Base-by-base conservation (phyloP, 495 filamentous ascomycete genomes). In the Acidiella bohemica region DNA sequence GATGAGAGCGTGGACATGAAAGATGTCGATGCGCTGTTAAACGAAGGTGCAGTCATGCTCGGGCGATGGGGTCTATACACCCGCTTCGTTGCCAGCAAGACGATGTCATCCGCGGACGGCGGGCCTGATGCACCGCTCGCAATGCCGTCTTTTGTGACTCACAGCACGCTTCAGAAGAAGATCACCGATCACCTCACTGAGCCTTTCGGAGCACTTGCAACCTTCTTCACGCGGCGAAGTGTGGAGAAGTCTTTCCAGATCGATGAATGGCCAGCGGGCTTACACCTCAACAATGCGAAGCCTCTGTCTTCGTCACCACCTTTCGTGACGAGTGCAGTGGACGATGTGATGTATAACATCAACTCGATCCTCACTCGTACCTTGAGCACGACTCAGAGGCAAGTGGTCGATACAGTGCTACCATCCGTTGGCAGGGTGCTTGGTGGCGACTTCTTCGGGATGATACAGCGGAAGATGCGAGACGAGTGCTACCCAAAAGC, bases 291-390 rank as follows among this genome's bases (percentile, higher is more conserved):
- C 50, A 68, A 72, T 12, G 76, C 67, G 38, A 80, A 68, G 40
- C 59, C 77, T 6, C 68, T 93, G 28, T 62, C 61, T 31, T 65
- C 75, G 1, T 84, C 86, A 52, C 73, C 84, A 8, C 90, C 90
- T 8, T 92, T 81, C 50, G 93, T 97, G 53, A 88, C 86, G 36
- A 92, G 86, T 0, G 84, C 90, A 1, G 87, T 97, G 7, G 90
- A 96, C 64, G 90, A 93, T 60, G 87, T 96, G 40, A 96, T 96
- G 92, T 97, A 95, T 63, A 93, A 95, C 47, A 84, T 93, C 54
- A 88, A 92, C 55, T 81, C 87, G 35, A 78, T 94, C 28, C 67
- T 96, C 27, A 78, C 84, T 34, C 79, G 85, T 44, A 79, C 85
- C 4, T 67, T 96, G 29, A 75, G 81, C 1, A 96, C 90, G 4